A percentile compares a stretch with the other conserved stretches of the same genome.
phyloP scores from a whole-genome alignment of 2,329 filamentous ascomycete genomes.

The Dothistroma septosporum region DNA sequence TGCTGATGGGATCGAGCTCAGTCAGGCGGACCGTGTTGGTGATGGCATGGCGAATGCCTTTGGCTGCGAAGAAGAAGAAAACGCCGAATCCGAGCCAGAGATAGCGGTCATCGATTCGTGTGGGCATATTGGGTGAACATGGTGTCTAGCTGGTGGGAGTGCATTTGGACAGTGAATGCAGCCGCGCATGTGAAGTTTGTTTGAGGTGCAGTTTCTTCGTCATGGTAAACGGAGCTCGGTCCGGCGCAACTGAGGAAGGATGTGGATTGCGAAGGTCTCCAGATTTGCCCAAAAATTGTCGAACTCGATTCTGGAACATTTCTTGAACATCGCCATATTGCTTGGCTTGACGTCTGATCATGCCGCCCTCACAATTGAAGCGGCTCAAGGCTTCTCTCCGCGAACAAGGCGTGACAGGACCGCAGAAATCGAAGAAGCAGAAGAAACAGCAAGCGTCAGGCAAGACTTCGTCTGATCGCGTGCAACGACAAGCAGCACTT shows the following conservation, averaged over 20 bases:
- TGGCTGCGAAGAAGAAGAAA: conserved; percentile 56
- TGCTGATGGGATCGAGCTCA: conserved; percentile 62
- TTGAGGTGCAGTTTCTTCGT: not conserved
- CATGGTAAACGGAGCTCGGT: not conserved
- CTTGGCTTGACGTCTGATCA: conserved; percentile 44
- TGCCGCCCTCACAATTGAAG: conserved; percentile 96
- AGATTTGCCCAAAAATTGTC: conserved; percentile 22
- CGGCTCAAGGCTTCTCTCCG: conserved; percentile 85
- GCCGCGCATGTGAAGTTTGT: not conserved
- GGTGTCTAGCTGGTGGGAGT: not conserved
- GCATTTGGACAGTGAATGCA: not conserved
- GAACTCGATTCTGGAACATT: not conserved
- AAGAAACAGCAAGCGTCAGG: conserved; percentile 50
- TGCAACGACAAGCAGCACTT: conserved; percentile 72
- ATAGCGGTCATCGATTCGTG: conserved; percentile 37
- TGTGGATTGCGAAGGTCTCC: not conserved
- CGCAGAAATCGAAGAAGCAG: conserved; percentile 93
- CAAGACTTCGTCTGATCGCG: conserved; percentile 65
- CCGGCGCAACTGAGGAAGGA: not conserved
- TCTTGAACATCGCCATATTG: not conserved
- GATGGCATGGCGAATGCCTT: conserved; percentile 57
- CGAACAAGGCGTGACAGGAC: conserved; percentile 84
- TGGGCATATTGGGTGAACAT: conserved; percentile 18
- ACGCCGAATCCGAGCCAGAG: conserved; percentile 49
- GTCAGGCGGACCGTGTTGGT: conserved; percentile 59